Evolutionary conservation across 2,329 filamentous ascomycete genomes (phyloP).

Genomic region (Dactylella cylindrospora): DNA sequence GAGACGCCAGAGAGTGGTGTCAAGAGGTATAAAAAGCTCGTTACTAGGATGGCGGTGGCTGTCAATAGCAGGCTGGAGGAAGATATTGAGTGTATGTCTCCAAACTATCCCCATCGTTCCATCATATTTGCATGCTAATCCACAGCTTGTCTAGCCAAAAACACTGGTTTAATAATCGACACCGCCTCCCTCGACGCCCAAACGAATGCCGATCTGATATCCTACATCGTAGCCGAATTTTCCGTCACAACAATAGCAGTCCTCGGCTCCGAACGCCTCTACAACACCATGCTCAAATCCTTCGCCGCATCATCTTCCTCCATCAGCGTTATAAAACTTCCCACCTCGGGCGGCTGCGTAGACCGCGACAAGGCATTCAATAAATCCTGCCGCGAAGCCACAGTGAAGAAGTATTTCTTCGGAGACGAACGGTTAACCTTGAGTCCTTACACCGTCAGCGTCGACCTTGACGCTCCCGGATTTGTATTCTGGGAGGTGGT

Average conservation of each 20-base stretch:
- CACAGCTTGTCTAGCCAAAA: conserved; percentile 51
- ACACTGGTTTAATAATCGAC: conserved; percentile 81
- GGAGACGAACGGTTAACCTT: conserved; percentile 74
- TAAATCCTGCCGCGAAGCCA: conserved; percentile 70
- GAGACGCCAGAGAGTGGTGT: conserved; percentile 71
- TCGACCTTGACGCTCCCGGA: conserved; percentile 71
- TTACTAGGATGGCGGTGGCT: conserved; percentile 74
- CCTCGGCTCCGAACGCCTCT: conserved; percentile 74
- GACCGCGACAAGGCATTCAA: conserved; percentile 73
- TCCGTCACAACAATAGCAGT: conserved; percentile 69
- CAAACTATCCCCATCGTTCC: background rate
- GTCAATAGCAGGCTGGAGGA: conserved; percentile 75
- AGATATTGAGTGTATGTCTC: conserved; percentile 58
- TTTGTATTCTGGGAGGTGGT: conserved; percentile 68
- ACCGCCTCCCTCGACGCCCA: conserved; percentile 70
- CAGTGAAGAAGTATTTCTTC: conserved; percentile 93
- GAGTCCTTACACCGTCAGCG: conserved; percentile 81
- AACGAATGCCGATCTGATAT: conserved; percentile 71
- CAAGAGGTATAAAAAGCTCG: conserved; percentile 70
- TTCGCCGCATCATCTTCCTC: conserved; percentile 60
- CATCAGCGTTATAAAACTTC: conserved; percentile 75
- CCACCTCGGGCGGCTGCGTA: conserved; percentile 82
- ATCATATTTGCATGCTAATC: background rate
- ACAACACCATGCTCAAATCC: conserved; percentile 68
- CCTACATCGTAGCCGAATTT: conserved; percentile 73